Base-by-base conservation (phyloP, 306 rosid genomes). In the Cucurbita ficifolia region DNA sequence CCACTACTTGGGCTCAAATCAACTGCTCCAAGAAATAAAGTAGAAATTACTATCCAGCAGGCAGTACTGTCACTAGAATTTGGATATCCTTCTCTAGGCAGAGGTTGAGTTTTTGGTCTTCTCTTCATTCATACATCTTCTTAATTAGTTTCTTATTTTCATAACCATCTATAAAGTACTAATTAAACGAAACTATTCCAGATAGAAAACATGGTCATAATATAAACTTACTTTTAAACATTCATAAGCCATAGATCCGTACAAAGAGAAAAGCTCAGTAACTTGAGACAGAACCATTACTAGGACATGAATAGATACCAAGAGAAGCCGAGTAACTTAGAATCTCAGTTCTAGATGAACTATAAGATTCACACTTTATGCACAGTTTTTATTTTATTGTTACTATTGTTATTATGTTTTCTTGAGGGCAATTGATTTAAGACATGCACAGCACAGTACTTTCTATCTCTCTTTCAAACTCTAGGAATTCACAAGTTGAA, bases 401-500 rank as follows among this genome's bases (percentile, higher is more conserved):
- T 48, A 48, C 33, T 29, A 29, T 48, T 11, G 4, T 60, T 3
- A 48, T 48, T 19, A 8, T 33, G 2, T 35, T 61, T 13, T 36
- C 7, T 59, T 0, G 46, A 36, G 69, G 14, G 17, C 6, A 61
- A n/a, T 38, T 35, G 46, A 16, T 36, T 13, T 38, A 61, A 61
- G 48, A 61, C 51, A 10, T 63, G 70, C 70, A 49, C 2, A 5
- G 16, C 8, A 63, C 51, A 43, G 50, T 9, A 43, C 13, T 42
- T 40, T 12, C 5, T 7, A 16, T 21, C n/a, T 53, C 1, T 43
- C 53, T 46, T 40, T 55, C 12, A 76, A 70, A 58, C 13, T 39
- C 21, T 3, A 8, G 9, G 36, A 57, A 4, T 76, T 79, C 81
- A 89, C 42, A 94, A 85, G 81, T 90, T 94, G 83, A 94, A 94